Base-by-base conservation (phyloP, 345 rosid genomes). In the Fremontodendron californicum region DNA sequence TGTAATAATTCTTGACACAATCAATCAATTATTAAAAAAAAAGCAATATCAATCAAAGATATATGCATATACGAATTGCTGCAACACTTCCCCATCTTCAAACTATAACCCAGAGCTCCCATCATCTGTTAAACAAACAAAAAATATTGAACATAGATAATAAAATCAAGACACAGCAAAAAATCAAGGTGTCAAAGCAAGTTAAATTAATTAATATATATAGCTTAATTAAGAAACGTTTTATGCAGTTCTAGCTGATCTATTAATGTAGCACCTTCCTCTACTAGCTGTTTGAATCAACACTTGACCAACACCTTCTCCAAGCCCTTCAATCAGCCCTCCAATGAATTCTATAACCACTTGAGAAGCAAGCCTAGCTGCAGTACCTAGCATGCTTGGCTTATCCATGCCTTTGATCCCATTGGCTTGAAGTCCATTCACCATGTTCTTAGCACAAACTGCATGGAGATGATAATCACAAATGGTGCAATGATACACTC, bases 391-490 rank as follows among this genome's bases (percentile, higher is more conserved):
- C 84, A 75, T 86, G 82, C 88, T 88, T 1, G 89, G 84, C 77
- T 79, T 91, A 19, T 85, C 88, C 0, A 35, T 78, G 18, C 81
- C 88, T 80, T 86, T 88, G 70, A 84, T 75, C 23, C 90, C 88
- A 42, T 85, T 85, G 2, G 82, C 92, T 1, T 78, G 78, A 16
- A 93, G 91, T n/a, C 98, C 98, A 54, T 91, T 93, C 31, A 90
- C 90, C 78, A 84, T 87, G 55, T 79, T 80, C 78, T 94, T 94
- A 2, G 96, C 98, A 27, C 99, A 94, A 55, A 89, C 88, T 5
- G 93, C 94, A 13, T 95, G 99, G 58, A 95, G 85, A 67, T 89
- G 87, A 79, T 95, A 95, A 25, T 90, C 87, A 19, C 99, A 93
- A 5, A 70, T 82, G 2, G 83, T 86, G 89, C 99, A 95, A 1